Percentiles rank a stretch among this genome's conserved stretches.
Conservation (phyloP, 2,329 filamentous ascomycete genomes). For the Teratosphaeria destructans region DNA sequence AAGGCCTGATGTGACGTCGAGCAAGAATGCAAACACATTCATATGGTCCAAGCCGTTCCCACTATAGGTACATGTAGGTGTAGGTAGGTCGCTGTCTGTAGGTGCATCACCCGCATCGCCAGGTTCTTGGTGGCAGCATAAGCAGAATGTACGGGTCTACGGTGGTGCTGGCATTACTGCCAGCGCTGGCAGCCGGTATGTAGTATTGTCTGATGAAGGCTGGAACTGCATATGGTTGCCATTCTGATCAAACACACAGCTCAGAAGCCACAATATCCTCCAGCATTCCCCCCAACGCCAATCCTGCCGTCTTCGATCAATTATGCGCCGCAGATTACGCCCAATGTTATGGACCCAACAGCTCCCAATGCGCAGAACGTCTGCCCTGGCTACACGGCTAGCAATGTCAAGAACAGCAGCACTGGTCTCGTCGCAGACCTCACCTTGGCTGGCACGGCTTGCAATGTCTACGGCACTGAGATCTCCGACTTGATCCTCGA, state of each 20-base stretch:
- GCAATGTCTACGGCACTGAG: constrained; percentile 23
- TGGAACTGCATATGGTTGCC: neutral
- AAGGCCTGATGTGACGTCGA: neutral
- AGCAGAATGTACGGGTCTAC: neutral
- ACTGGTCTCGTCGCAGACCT: constrained; percentile 20
- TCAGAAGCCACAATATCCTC: constrained; percentile 19
- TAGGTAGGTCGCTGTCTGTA: neutral
- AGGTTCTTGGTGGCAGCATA: neutral
- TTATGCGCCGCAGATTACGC: constrained; percentile 18
- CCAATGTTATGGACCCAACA: constrained; percentile 15
- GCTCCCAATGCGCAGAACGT: constrained; percentile 18
- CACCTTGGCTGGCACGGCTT: constrained; percentile 17
- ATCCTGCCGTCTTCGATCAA: constrained; percentile 13
- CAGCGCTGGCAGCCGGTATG: neutral
- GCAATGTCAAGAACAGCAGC: constrained; percentile 14
- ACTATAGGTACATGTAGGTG: neutral
- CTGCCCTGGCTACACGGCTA: constrained; percentile 23
- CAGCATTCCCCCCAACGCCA: constrained; percentile 18
- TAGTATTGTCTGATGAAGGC: neutral
- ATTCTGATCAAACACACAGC: constrained; percentile 1
- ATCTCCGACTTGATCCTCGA: constrained; percentile 15
- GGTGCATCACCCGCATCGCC: neutral
- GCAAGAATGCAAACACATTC: neutral
- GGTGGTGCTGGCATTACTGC: neutral
- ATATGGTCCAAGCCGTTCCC: neutral